These are phyloP conservation scores for Cucumis melo DNA, from an alignment of 306 rosid species.

Conservation along the genomic window DNA sequence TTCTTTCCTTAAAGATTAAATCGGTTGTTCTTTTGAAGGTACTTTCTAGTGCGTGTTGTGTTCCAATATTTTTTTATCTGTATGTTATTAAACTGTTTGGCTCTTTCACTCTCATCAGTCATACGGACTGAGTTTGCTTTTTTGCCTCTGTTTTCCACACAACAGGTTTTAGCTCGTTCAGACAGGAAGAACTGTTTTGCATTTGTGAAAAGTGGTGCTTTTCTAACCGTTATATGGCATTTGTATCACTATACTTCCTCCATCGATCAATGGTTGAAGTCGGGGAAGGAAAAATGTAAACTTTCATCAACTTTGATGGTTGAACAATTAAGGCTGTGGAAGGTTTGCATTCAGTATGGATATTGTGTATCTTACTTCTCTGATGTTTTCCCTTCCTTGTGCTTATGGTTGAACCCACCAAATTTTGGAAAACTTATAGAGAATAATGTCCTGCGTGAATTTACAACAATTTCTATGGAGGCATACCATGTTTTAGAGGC, in stretches of 20 bases:
- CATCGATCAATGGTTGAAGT: constrained; percentile 63
- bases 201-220: constrained; percentile 56
- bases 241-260: constrained; percentile 51
- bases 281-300: constrained; percentile 59
- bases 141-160: constrained; percentile 13
- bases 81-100: not conserved
- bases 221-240: constrained; percentile 62
- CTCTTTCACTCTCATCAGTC: constrained; percentile 1
- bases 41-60: constrained; percentile 10
- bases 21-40: constrained; percentile 78
- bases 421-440: constrained; percentile 43
- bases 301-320: constrained; percentile 63
- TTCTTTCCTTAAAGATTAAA: constrained; percentile 53
- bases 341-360: constrained; percentile 85
- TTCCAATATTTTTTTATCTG: constrained; percentile 9
- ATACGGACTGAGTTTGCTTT: constrained; percentile 14
- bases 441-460: constrained; percentile 42
- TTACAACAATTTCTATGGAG: constrained; percentile 55
- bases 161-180: constrained; percentile 62
- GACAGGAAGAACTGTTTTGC: constrained; percentile 42
- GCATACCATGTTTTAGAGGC: constrained; percentile 76
- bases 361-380: constrained; percentile 59
- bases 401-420: constrained; percentile 78
- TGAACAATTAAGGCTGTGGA: constrained; percentile 85
- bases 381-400: constrained; percentile 59